phyloP scores from a whole-genome alignment of 352 stramenopile species.

The Phytophthora cryptogea region DNA sequence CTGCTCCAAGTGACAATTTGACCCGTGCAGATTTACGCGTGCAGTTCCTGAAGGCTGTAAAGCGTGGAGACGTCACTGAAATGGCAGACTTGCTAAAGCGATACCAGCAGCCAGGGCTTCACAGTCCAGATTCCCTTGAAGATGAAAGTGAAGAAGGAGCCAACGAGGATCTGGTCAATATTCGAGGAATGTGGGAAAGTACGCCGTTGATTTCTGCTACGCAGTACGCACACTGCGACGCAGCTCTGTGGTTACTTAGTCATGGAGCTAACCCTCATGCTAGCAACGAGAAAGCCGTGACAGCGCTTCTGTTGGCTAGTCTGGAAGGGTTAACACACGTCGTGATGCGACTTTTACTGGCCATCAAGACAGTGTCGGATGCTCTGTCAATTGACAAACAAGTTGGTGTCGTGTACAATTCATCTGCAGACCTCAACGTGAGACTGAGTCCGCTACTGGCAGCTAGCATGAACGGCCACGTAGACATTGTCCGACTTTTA shows the following conservation, averaged over 20 bases:
- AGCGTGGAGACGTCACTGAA: constrained; percentile 48
- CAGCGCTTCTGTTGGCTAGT: constrained; percentile 68
- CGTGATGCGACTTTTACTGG: constrained; percentile 46
- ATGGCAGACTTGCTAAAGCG: constrained; percentile 39
- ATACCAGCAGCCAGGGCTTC: constrained; percentile 20
- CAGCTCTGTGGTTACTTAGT: constrained; percentile 64
- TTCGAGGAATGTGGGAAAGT: constrained; percentile 85
- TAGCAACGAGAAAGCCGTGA: constrained; percentile 74
- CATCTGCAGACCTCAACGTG: constrained; percentile 59
- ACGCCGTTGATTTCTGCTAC: constrained; percentile 79
- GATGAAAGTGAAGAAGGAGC: constrained; percentile 25
- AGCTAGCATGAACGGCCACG: constrained; percentile 77
- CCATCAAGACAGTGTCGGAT: neutral
- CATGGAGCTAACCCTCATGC: constrained; percentile 44
- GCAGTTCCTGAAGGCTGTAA: constrained; percentile 73
- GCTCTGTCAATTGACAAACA: constrained; percentile 44
- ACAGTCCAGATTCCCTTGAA: constrained; percentile 7
- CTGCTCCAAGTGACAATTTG: constrained; percentile 11
- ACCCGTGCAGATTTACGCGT: constrained; percentile 54
- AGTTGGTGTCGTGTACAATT: constrained; percentile 80
- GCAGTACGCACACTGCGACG: constrained; percentile 60
- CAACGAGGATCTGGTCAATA: constrained; percentile 50
- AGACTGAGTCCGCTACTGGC: constrained; percentile 60
- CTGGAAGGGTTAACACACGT: constrained; percentile 64
- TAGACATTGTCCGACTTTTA: constrained; percentile 52